Evolutionary conservation across 306 rosid genomes (phyloP), one percentile per base, ranked within the genome.

Genomic region (Citrullus colocynthis): DNA sequence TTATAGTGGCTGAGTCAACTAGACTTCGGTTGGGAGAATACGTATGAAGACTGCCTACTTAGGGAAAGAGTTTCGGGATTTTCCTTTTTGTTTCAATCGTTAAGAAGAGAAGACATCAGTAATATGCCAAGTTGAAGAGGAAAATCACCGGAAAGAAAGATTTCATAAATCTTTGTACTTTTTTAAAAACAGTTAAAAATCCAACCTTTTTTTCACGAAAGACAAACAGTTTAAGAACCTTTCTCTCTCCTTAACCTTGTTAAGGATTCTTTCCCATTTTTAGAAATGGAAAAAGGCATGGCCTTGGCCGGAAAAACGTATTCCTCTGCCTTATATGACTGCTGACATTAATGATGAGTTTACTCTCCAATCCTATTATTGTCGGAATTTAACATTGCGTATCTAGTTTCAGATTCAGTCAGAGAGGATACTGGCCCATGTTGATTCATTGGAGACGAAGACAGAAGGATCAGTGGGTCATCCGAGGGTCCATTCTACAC

Each of bases 161-260:
- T 91, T 86, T 86, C 77, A 76, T 81, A 86, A 88, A 91, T 90
- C 97, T 87, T 90, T 45, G 85, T 80, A 90, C 96, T 88, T 89
- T 94, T 90, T 73, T 81, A 44, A 32, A 24, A 85, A 91, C 87
- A 94, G 97, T 91, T 82, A 44, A 82, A 84, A 63, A 77, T 89
- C 88, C 86, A 80, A 85, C 81, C 88, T 77, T 84, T 85, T 74
- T 84, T 74, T 84, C 85, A 79, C 85, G 80, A 82, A 86, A 78
- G 86, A 83, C 82, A 80, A 59, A 81, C 84, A 84, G 55, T 21
- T n/a, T 56, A 51, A 10, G 9, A 55, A 76, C 12, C 18, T 75
- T 74, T 80, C 78, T 42, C 60, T 67, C 78, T 83, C 74, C 77
- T 71, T 77, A 82, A 74, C 82, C 85, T 79, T 72, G 80, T 86